These are phyloP conservation scores for Yamadazyma mexicana DNA, from an alignment of 1,139 yeast genomes.

Conservation along the genomic window DNA sequence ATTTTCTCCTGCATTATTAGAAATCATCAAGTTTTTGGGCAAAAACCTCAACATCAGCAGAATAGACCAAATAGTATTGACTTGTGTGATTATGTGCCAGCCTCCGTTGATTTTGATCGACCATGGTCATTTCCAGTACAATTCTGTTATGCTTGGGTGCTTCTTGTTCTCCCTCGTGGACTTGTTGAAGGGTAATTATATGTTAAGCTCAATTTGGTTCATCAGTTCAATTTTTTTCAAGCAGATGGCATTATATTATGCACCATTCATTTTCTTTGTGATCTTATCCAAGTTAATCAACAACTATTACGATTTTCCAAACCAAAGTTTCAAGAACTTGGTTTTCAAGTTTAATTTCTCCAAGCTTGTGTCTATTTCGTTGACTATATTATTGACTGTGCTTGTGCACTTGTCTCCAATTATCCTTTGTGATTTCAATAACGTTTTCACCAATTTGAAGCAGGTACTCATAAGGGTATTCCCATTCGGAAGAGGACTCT, in stretches of 20 bases:
- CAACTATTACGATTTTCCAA: slow-evolving; percentile 20
- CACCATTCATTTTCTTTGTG: slow-evolving; percentile 84
- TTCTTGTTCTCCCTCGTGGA: slow-evolving; percentile 68
- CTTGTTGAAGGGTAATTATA: slow-evolving; percentile 60
- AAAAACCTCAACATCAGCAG: slow-evolving; percentile 54
- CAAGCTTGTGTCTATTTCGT: slow-evolving; percentile 59
- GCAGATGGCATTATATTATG: slow-evolving; percentile 93
- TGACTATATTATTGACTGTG: slow-evolving; percentile 61
- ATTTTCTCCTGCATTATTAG: slow-evolving; percentile 79
- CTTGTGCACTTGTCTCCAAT: slow-evolving; percentile 62
- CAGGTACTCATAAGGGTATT: slow-evolving; percentile 68
- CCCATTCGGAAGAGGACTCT: slow-evolving; percentile 92
- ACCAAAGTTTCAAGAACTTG: slow-evolving; percentile 10
- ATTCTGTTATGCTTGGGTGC: slow-evolving; percentile 90
- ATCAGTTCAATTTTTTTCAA: slow-evolving; percentile 79
- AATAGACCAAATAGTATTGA: slow-evolving; percentile 73
- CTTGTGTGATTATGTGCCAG: slow-evolving; percentile 74
- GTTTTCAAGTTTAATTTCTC: slow-evolving; percentile 28
- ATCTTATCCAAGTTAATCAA: slow-evolving; percentile 49
- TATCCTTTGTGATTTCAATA: slow-evolving; percentile 20
- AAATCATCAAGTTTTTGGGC: slow-evolving; percentile 68
- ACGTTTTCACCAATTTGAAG: slow-evolving; percentile 17
- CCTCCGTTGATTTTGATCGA: slow-evolving; percentile 85
- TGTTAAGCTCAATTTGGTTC: slow-evolving; percentile 77
- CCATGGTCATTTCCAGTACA: slow-evolving; percentile 97